Base-by-base conservation (phyloP, 2,329 filamentous ascomycete species). In the Davidsoniella eucalypti region DNA sequence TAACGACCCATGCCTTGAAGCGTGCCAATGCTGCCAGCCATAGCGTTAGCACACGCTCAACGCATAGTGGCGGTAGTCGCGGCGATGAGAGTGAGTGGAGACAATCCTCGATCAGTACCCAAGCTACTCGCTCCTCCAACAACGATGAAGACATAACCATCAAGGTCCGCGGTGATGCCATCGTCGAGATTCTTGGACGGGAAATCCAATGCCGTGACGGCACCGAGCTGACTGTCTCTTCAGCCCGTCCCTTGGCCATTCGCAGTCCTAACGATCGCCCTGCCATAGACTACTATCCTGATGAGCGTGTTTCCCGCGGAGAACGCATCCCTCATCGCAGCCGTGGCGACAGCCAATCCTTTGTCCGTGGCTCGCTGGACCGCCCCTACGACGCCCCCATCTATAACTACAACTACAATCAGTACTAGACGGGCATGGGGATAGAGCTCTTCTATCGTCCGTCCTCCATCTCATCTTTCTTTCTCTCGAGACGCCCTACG, bases 51-150 rank as follows among this genome's bases (percentile, higher is more conserved):
- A 76, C 71, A 58, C 69, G 69, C 21, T 78, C 72, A 38, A 79
- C 69, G 48, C 70, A 70, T 55, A 79, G 72, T 66, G 78, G 69
- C 55, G 70, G 62, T 18, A 80, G 77, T 59, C 47, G 51, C 8
- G 75, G 69, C 41, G 78, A 80, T 56, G 76, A 80, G 52, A 80
- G 76, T 61, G 77, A 80, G 51, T 78, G 72, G 61, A 71, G 44
- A 50, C 51, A 70, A 55, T 72, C 73, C 55, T 80, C 76, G 49
- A 74, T 73, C 25, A 77, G 76, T 0, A 80, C 77, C 10, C 70
- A 74, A 39, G 75, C 77, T 8, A 81, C 76, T 3, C 66, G 72
- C 33, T 75, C 72, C 6, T 66, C 62, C 2, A 55, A 55, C 14
- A 33, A 33, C 26, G 71, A 75, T 50, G 75, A 80, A 37, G 75